Evolutionary conservation across 1,284 basidiomycete genomes (phyloP).

Genomic region (Anthracocystis setariae): DNA sequence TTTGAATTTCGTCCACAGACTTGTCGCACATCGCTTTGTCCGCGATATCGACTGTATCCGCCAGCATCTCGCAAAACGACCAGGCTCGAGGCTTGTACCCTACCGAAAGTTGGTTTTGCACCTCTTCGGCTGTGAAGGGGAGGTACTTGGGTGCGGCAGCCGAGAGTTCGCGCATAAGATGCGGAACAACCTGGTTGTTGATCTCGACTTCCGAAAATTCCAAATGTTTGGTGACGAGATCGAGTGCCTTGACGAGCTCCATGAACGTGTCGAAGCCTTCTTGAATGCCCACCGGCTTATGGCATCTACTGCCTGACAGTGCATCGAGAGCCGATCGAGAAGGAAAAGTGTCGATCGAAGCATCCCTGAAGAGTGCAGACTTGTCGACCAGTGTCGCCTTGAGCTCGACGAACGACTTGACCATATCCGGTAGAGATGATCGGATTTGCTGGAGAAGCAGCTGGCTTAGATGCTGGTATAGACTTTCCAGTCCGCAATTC

Average conservation of each 20-base stretch:
- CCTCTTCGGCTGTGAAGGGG: slow-evolving; percentile 16
- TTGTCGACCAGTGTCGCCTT: not conserved
- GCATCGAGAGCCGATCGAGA: too few relatives aligned
- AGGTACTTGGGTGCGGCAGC: slow-evolving; percentile 16
- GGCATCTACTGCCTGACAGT: too few relatives aligned
- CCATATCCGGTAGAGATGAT: slow-evolving; percentile 1
- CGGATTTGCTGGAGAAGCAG: slow-evolving; percentile 18
- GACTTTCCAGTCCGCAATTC: slow-evolving; percentile 18
- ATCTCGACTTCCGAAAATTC: slow-evolving; percentile 1
- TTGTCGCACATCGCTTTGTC: not conserved
- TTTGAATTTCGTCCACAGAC: not conserved
- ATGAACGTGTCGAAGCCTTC: slow-evolving; percentile 5
- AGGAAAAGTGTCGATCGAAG: not conserved
- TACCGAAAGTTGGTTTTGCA: not conserved
- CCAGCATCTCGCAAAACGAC: slow-evolving; percentile 7
- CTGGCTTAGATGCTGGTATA: slow-evolving; percentile 16
- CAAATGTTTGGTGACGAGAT: slow-evolving; percentile 7
- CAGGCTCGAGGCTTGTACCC: slow-evolving; percentile 11
- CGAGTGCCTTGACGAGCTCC: slow-evolving; percentile 6
- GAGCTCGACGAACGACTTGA: slow-evolving; percentile 3
- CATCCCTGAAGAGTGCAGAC: not conserved
- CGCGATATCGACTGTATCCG: not conserved
- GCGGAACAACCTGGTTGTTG: slow-evolving; percentile 5
- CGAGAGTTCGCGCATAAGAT: slow-evolving; percentile 3
- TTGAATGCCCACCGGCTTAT: not conserved